phyloP scores from a whole-genome alignment of 805 yeast species.

The Candida coleopterorum region DNA sequence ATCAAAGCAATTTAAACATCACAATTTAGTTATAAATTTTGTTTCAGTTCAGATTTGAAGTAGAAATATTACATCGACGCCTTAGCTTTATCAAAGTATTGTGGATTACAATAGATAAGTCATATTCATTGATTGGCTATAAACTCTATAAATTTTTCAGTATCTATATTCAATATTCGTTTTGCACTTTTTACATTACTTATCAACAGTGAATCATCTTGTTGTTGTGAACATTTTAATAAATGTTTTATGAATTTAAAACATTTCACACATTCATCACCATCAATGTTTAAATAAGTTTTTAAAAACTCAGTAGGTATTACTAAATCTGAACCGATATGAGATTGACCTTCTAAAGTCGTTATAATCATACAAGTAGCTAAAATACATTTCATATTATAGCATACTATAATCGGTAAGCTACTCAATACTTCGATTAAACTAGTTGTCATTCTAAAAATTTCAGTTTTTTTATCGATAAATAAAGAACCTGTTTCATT shows the following conservation, averaged over 20 bases:
- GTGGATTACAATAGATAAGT: background rate
- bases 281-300: slow-evolving; percentile 12
- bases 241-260: slow-evolving; percentile 22
- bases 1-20: too few relatives aligned
- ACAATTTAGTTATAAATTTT: too few relatives aligned
- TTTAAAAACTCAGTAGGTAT: slow-evolving; percentile 19
- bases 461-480: slow-evolving; percentile 14
- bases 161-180: slow-evolving; percentile 13
- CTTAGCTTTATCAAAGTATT: too few relatives aligned
- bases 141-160: slow-evolving; percentile 11
- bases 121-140: background rate
- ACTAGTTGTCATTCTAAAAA: slow-evolving; percentile 25
- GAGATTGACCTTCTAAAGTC: slow-evolving; percentile 17
- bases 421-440: slow-evolving; percentile 35
- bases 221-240: slow-evolving; percentile 15
- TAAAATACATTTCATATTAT: slow-evolving; percentile 28
- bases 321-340: slow-evolving; percentile 12
- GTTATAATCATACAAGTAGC: slow-evolving; percentile 23
- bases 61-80: too few relatives aligned
- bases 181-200: slow-evolving; percentile 22
- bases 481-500: slow-evolving; percentile 8
- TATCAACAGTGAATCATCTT: slow-evolving; percentile 16
- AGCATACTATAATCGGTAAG: slow-evolving; percentile 34
- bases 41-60: too few relatives aligned
- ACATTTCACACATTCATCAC: slow-evolving; percentile 18